Conservation (phyloP, 148 eudicot species). For the Limonium bicolor region DNA sequence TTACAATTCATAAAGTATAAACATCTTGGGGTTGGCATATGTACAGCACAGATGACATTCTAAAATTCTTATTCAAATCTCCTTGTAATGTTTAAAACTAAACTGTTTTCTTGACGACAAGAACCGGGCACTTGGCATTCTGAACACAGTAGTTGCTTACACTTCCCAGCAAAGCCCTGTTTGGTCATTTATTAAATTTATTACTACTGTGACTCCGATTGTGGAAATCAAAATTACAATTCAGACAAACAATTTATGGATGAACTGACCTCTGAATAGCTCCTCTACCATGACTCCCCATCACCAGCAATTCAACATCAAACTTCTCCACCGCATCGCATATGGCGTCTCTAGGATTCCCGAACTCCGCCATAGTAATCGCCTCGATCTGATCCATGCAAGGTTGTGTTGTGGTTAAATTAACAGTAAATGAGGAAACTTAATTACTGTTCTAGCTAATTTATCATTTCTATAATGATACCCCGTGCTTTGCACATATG, state of each 20-base stretch:
- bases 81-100: too few relatives aligned
- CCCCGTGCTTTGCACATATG: slow-evolving; percentile 43
- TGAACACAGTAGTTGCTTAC: not conserved
- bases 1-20: too few relatives aligned
- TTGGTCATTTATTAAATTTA: not conserved
- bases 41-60: too few relatives aligned
- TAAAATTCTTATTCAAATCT: too few relatives aligned
- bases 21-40: too few relatives aligned
- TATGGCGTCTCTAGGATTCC: slow-evolving; percentile 1
- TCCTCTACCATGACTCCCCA: not conserved
- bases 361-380: not conserved
- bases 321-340: slow-evolving; percentile 1
- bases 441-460: not conserved
- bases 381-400: not conserved
- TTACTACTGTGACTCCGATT: not conserved
- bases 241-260: not conserved
- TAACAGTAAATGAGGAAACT: not conserved
- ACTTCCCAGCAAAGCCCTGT: not conserved
- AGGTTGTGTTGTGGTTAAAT: not conserved
- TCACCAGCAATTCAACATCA: not conserved
- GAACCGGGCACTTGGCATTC: slow-evolving; percentile 1
- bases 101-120: slow-evolving; percentile 2
- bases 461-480: slow-evolving; percentile 8
- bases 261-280: not conserved
- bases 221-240: not conserved